Conservation (phyloP, 78 protist species). For the Monocercomonoides exilis region DNA sequence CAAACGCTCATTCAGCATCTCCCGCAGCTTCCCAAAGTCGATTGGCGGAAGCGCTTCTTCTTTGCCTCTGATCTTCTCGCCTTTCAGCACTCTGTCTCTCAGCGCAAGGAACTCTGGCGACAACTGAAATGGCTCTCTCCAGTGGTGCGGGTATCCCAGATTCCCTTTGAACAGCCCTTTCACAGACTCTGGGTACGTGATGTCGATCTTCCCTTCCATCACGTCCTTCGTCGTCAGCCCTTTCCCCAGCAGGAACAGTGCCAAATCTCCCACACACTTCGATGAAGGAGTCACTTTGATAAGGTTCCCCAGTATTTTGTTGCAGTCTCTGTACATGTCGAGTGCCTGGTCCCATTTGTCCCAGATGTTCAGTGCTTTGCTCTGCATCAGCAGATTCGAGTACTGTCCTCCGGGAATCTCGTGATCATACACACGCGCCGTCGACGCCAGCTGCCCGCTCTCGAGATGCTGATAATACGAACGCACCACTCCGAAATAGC, state of each 20-base stretch:
- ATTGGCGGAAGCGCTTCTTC: neutral
- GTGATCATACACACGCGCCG: constrained; percentile 42
- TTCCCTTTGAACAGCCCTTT: neutral
- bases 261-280: constrained; percentile 35
- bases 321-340: constrained; percentile 50
- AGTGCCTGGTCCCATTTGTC: constrained; percentile 54
- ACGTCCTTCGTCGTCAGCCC: neutral
- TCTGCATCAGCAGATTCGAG: constrained; percentile 71
- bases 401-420: constrained; percentile 88
- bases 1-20: neutral
- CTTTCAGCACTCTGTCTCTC: neutral
- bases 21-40: neutral
- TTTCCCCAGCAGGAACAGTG: constrained; percentile 3
- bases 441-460: neutral
- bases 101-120: neutral
- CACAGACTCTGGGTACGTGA: neutral
- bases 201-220: neutral
- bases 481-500: neutral
- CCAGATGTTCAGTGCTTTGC: constrained; percentile 44
- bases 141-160: constrained; percentile 10
- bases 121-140: neutral
- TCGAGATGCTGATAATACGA: constrained; percentile 3
- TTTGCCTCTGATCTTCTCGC: neutral
- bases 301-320: constrained; percentile 65
- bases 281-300: constrained; percentile 72